Percentiles rank a stretch among this genome's conserved stretches.
Evolutionary conservation across 1,139 yeast species (phyloP).

Genomic region (Geotrichum macrosporum): DNA sequence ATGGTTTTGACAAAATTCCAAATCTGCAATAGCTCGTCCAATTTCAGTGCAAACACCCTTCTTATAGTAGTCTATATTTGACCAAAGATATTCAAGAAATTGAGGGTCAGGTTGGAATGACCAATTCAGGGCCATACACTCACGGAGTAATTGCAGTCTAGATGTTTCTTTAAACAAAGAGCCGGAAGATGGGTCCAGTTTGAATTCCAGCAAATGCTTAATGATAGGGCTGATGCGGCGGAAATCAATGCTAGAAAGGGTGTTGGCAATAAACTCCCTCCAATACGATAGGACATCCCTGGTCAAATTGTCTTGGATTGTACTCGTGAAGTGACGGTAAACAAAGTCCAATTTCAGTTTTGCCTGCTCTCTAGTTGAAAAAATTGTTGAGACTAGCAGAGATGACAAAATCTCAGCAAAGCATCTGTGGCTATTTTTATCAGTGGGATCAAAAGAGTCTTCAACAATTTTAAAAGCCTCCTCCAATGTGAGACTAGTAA

Average conservation of each 20-base stretch:
- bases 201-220: conserved; percentile 45
- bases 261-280: conserved; percentile 73
- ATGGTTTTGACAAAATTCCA: conserved; percentile 51
- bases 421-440: conserved; percentile 41
- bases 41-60: conserved; percentile 70
- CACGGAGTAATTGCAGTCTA: conserved; percentile 53
- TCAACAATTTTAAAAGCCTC: conserved; percentile 26
- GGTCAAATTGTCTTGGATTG: conserved; percentile 55
- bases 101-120: conserved; percentile 50
- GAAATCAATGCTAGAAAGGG: conserved; percentile 38
- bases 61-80: conserved; percentile 58
- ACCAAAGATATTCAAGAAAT: conserved; percentile 47
- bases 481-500: conserved; percentile 26
- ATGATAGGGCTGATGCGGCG: conserved; percentile 61
- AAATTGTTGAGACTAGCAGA: conserved; percentile 30
- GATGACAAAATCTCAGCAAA: conserved; percentile 40
- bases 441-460: conserved; percentile 29
- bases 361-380: conserved; percentile 25
- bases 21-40: conserved; percentile 58
- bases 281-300: conserved; percentile 77
- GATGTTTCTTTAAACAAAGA: conserved; percentile 69
- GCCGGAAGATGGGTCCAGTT: conserved; percentile 45
- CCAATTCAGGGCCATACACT: conserved; percentile 51
- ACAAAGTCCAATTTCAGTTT: conserved; percentile 44
- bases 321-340: conserved; percentile 46